Conservation (phyloP, 495 filamentous ascomycete species). For the Penicillium soppii region DNA sequence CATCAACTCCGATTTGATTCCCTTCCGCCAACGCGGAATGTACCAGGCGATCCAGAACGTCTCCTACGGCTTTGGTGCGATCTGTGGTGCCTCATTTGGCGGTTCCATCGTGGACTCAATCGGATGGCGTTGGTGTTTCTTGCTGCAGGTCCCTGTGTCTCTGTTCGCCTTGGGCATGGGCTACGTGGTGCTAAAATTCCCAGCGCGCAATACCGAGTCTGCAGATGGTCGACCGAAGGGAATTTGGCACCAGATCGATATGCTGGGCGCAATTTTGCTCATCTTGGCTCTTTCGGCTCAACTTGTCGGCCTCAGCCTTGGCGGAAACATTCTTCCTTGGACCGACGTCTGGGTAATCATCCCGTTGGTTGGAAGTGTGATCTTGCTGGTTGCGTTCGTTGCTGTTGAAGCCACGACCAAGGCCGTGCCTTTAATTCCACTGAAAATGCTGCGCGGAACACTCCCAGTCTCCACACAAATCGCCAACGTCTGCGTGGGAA, state of each 20-base stretch:
- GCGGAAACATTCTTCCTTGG: slow-evolving; percentile 64
- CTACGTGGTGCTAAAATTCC: slow-evolving; percentile 51
- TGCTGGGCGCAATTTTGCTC: slow-evolving; percentile 53
- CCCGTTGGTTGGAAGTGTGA: slow-evolving; percentile 49
- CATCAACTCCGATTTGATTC: slow-evolving; percentile 66
- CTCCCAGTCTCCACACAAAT: slow-evolving; percentile 54
- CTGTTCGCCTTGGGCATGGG: slow-evolving; percentile 53
- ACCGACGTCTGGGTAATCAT: slow-evolving; percentile 52
- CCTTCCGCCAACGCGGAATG: slow-evolving; percentile 61
- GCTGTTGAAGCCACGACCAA: slow-evolving; percentile 54
- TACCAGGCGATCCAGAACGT: slow-evolving; percentile 65
- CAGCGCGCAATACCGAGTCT: slow-evolving; percentile 15
- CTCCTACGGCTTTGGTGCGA: slow-evolving; percentile 63
- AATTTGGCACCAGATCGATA: slow-evolving; percentile 57
- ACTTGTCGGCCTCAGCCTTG: slow-evolving; percentile 58
- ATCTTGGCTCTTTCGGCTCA: slow-evolving; percentile 57
- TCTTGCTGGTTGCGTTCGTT: slow-evolving; percentile 51
- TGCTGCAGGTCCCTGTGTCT: slow-evolving; percentile 51
- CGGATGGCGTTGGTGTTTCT: slow-evolving; percentile 64
- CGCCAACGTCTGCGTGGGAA: slow-evolving; percentile 60
- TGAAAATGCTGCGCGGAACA: slow-evolving; percentile 53
- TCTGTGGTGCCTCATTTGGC: slow-evolving; percentile 64
- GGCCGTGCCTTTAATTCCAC: slow-evolving; percentile 61
- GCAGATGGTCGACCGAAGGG: slow-evolving; percentile 25
- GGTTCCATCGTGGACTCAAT: slow-evolving; percentile 64